Base-by-base conservation (phyloP, 2,329 filamentous ascomycete species). In the Pseudogymnoascus sp. region DNA sequence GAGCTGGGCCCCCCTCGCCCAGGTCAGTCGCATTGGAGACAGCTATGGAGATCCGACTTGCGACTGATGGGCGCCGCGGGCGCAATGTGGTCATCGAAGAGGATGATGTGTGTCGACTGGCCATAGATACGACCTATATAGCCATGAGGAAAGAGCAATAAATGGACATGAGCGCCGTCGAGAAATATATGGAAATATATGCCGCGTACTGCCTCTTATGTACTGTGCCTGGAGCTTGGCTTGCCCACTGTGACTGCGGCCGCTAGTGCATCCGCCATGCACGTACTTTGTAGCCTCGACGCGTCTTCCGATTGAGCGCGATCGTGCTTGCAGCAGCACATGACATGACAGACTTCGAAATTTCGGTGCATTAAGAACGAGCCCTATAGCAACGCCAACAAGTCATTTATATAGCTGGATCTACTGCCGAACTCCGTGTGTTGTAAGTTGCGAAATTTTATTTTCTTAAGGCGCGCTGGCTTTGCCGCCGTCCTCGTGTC, bases 1-100 rank as follows among this genome's bases (percentile, higher is more conserved):
- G 77, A 59, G 79, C 78, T 65, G 77, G 77, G 17, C 77, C 77
- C 65, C 80, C 77, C 65, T 87, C 82, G 65, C 85, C 87, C 67
- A 81, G 81, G 74, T 91, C 88, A 56, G 50, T 56, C 50, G 50
- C 50, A 56, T 35, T 56, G 50, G 50, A 56, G 50, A 56, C 50
- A 56, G 50, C 50, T 33, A 56, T 56, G 11, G 50, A 56, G 15
- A 56, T 56, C 29, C 50, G 50, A 35, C 50, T 56, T 56, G 50
- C 50, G 50, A 56, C 50, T 33, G 50, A 56, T 35, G 50, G 50
- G 29, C 50, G 50, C 9, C 50, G 26, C 19, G 50, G 50, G 29
- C 50, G 50, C 50, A 56, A 15, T 33, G 50, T 56, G 17, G 50
- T 56, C 50, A 56, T 56, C 17, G 50, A 21, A 56, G 50, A 56